These are phyloP conservation scores for Entophlyctis helioformis DNA, from an alignment of 192 early-diverging fungal genomes.

Conservation along the genomic window DNA sequence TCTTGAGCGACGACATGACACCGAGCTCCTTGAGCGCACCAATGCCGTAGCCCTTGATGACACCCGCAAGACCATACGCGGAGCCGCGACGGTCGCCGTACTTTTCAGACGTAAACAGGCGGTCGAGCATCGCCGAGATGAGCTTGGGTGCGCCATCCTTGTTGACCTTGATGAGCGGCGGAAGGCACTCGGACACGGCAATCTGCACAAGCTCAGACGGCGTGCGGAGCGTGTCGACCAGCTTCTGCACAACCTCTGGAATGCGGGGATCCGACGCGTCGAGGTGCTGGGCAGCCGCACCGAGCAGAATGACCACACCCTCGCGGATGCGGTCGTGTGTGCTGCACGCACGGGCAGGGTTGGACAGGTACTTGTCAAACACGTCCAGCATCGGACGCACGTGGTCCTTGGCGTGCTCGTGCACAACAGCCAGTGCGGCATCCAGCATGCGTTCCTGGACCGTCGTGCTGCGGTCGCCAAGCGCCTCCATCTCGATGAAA, in stretches of 20 bases:
- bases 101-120: conserved; percentile 56
- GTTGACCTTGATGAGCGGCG: conserved; percentile 73
- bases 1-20: conserved; percentile 71
- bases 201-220: conserved; percentile 91
- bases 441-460: conserved; percentile 78
- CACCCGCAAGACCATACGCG: conserved; percentile 90
- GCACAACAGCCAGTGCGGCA: conserved; percentile 69
- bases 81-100: conserved; percentile 86
- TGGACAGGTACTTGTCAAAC: conserved; percentile 67
- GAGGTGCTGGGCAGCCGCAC: conserved; percentile 81
- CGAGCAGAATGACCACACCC: conserved; percentile 83
- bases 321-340: conserved; percentile 82
- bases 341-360: conserved; percentile 56
- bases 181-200: conserved; percentile 87
- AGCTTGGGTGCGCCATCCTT: conserved; percentile 43
- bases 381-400: conserved; percentile 57
- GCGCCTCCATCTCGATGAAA: conserved; percentile 68
- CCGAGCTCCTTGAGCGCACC: conserved; percentile 70
- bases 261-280: conserved; percentile 61
- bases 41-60: conserved; percentile 86
- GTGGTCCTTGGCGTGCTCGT: conserved; percentile 54
- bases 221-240: conserved; percentile 81
- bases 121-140: conserved; percentile 52
- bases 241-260: conserved; percentile 66
- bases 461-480: conserved; percentile 68